These are phyloP conservation scores for Pichia sp. DNA, from an alignment of 1,139 yeast species.

Conservation along the genomic window DNA sequence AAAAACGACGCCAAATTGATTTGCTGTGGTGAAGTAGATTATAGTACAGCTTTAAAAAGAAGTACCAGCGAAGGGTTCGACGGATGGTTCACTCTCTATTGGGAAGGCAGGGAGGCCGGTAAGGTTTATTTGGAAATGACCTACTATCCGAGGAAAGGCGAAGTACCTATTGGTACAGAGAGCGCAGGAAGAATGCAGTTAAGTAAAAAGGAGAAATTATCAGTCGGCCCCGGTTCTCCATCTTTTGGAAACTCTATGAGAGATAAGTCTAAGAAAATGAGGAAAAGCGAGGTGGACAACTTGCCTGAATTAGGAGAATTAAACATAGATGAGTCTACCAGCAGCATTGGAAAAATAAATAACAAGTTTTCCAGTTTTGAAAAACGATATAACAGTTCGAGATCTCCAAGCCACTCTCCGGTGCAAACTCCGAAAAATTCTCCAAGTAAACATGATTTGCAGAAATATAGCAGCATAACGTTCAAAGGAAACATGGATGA, in stretches of 20 bases:
- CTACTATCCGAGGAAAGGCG: slow-evolving; percentile 66
- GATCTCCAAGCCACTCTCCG: slow-evolving; percentile 3
- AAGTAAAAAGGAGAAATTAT: slow-evolving; percentile 1
- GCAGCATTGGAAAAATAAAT: neutral
- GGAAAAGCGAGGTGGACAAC: slow-evolving; percentile 7
- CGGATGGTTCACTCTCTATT: slow-evolving; percentile 71
- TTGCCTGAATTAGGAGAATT: slow-evolving; percentile 14
- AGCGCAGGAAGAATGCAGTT: slow-evolving; percentile 19
- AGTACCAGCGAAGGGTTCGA: slow-evolving; percentile 76
- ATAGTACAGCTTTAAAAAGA: slow-evolving; percentile 63
- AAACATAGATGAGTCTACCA: neutral
- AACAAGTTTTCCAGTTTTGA: neutral
- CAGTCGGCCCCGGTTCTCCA: neutral
- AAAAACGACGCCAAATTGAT: slow-evolving; percentile 82
- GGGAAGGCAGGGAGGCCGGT: slow-evolving; percentile 80
- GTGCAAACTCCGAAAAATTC: neutral
- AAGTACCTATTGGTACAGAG: slow-evolving; percentile 30
- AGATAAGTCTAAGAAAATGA: slow-evolving; percentile 1
- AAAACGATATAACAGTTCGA: slow-evolving; percentile 1
- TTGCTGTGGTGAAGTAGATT: slow-evolving; percentile 76
- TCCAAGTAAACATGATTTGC: slow-evolving; percentile 1
- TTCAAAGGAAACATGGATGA: neutral
- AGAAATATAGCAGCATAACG: neutral
- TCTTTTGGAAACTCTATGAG: slow-evolving; percentile 8
- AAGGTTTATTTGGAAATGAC: slow-evolving; percentile 88